These are phyloP conservation scores for Leccinum variicolor DNA, from an alignment of 768 basidiomycete species.

Conservation along the genomic window DNA sequence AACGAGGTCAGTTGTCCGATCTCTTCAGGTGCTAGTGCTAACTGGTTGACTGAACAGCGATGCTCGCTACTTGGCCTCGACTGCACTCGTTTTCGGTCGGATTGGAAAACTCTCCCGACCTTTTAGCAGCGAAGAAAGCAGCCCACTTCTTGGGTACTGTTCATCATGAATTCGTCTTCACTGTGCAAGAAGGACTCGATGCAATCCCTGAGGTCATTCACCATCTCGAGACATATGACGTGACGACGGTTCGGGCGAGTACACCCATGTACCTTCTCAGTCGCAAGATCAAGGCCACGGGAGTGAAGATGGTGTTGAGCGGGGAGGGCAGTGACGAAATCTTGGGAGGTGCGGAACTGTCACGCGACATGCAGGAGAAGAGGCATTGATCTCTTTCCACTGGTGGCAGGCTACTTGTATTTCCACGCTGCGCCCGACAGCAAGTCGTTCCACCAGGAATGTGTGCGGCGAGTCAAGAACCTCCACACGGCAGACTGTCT, in stretches of 20 bases:
- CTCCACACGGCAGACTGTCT: constrained; percentile 96
- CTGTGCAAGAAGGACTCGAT: constrained; percentile 95
- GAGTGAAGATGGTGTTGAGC: constrained; percentile 98
- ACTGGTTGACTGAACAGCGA: constrained; percentile 39
- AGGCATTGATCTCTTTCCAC: constrained; percentile 6
- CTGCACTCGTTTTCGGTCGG: constrained; percentile 98
- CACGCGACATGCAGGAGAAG: neutral
- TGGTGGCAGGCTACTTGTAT: constrained; percentile 82
- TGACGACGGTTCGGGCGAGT: constrained; percentile 95
- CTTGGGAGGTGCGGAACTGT: constrained; percentile 65
- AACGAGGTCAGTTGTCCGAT: constrained; percentile 45
- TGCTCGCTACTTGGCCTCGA: constrained; percentile 88
- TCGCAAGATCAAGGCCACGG: constrained; percentile 99
- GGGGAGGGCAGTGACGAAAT: constrained; percentile 99
- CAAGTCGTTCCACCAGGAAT: constrained; percentile 90
- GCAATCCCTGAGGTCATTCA: constrained; percentile 97
- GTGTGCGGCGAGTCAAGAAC: constrained; percentile 93
- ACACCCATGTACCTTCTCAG: constrained; percentile 99
- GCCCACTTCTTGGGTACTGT: constrained; percentile 91
- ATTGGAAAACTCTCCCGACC: constrained; percentile 90
- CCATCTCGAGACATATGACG: constrained; percentile 98
- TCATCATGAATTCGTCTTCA: constrained; percentile 98
- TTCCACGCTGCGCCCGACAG: constrained; percentile 97
- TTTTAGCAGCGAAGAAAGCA: constrained; percentile 92
- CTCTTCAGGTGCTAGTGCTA: neutral